These are phyloP conservation scores for Colletotrichum cereale DNA, from an alignment of 2,329 filamentous ascomycete species.

Conservation along the genomic window DNA sequence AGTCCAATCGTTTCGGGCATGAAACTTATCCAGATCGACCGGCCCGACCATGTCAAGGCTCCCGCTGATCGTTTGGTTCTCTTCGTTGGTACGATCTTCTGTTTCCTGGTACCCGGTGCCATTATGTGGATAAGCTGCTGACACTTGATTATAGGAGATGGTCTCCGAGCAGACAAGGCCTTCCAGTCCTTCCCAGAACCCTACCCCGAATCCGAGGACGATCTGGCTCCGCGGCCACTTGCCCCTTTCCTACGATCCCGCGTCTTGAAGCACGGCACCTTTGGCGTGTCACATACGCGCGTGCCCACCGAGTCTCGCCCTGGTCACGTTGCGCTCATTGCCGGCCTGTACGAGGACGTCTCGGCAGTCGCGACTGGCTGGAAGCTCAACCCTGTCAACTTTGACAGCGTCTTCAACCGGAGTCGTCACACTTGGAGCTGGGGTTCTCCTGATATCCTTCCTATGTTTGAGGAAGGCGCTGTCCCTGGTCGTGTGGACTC, in stretches of 20 bases:
- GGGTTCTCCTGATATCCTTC: conserved; percentile 97
- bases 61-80: conserved; percentile 92
- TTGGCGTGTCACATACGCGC: conserved; percentile 96
- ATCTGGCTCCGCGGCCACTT: conserved; percentile 81
- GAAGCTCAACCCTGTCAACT: conserved; percentile 98
- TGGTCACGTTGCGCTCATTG: conserved; percentile 96
- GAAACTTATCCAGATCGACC: conserved; percentile 81
- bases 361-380: conserved; percentile 97
- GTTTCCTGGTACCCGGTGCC: background rate
- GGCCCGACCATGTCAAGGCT: conserved; percentile 69
- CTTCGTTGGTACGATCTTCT: conserved; percentile 79
- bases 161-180: conserved; percentile 95
- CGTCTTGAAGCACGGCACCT: conserved; percentile 90
- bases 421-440: conserved; percentile 99
- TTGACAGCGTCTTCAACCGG: conserved; percentile 98
- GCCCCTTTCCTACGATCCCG: conserved; percentile 92
- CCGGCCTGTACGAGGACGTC: conserved; percentile 96
- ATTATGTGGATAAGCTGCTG: conserved; percentile 1
- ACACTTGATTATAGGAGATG: conserved; percentile 72
- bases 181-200: conserved; percentile 95
- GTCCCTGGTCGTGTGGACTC: conserved; percentile 88
- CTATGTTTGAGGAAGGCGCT: conserved; percentile 97
- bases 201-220: conserved; percentile 74
- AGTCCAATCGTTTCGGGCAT: conserved; percentile 98
- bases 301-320: conserved; percentile 97